These are phyloP conservation scores for Viola odorata DNA, from an alignment of 345 rosid genomes.

Conservation along the genomic window DNA sequence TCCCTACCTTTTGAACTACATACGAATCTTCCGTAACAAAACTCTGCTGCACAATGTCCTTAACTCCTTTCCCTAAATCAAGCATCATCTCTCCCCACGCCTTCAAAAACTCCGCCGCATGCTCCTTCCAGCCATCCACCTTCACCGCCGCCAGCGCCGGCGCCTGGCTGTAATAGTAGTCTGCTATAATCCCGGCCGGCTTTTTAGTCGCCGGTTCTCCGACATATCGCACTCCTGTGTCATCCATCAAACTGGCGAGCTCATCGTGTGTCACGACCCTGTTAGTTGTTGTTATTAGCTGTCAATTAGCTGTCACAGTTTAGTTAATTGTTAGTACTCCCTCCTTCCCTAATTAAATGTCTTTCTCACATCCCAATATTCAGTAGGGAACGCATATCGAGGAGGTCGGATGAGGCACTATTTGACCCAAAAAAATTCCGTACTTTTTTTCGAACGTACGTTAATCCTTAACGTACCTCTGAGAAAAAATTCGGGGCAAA, in stretches of 20 bases:
- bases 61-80: conserved; percentile 74
- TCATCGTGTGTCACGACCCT: no score
- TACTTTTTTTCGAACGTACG: no score
- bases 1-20: conserved; percentile 59
- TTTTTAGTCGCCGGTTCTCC: conserved; percentile 35
- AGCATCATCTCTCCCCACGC: conserved; percentile 92
- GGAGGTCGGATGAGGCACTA: no score
- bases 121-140: conserved; percentile 61
- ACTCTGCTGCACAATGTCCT: conserved; percentile 59
- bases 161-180: neutral
- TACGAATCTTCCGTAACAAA: conserved; percentile 64
- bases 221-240: conserved; percentile 36
- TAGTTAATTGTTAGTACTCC: no score
- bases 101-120: conserved; percentile 59
- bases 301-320: no score
- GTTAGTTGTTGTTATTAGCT: no score
- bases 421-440: no score
- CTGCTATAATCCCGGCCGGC: conserved; percentile 15
- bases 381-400: no score
- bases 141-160: conserved; percentile 6
- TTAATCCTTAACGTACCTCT: no score
- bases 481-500: no score
- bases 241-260: conserved; percentile 54
- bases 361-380: no score
- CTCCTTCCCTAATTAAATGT: no score